phyloP scores from a whole-genome alignment of 495 filamentous ascomycete genomes.

The Jackrogersella multiformis region DNA sequence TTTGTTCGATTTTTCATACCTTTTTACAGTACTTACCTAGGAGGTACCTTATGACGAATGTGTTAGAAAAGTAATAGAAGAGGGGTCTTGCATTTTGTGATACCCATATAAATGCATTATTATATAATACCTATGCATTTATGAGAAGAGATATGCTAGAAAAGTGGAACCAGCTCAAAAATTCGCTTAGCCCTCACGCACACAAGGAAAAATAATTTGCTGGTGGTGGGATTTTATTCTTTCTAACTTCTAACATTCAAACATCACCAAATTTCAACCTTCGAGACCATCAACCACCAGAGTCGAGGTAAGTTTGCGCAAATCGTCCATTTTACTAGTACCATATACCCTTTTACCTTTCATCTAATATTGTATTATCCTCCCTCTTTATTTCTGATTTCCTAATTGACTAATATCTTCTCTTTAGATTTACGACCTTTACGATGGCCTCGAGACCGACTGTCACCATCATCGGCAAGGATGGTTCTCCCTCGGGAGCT shows the following conservation, averaged over 20 bases:
- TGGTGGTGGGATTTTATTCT: conserved; percentile 30
- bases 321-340: background rate
- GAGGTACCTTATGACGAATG: too few species aligned
- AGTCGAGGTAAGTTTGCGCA: conserved; percentile 42
- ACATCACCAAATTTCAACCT: conserved; percentile 39
- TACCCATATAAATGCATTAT: background rate
- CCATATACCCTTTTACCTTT: too few species aligned
- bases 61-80: too few species aligned
- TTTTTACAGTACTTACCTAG: too few species aligned
- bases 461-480: conserved; percentile 90
- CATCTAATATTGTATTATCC: background rate
- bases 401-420: conserved; percentile 25
- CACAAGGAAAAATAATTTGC: conserved; percentile 48
- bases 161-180: conserved; percentile 22
- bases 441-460: conserved; percentile 94
- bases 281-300: conserved; percentile 43
- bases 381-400: background rate
- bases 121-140: conserved; percentile 13
- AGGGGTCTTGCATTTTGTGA: background rate
- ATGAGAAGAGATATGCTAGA: background rate
- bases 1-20: too few species aligned
- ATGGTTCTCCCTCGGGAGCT: conserved; percentile 87
- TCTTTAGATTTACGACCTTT: conserved; percentile 46
- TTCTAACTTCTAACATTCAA: conserved; percentile 39
- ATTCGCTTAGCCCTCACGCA: conserved; percentile 47